Evolutionary conservation across 2,329 filamentous ascomycete genomes (phyloP), one percentile per base, ranked within the genome.

Genomic region (Botryotinia narcissicola): DNA sequence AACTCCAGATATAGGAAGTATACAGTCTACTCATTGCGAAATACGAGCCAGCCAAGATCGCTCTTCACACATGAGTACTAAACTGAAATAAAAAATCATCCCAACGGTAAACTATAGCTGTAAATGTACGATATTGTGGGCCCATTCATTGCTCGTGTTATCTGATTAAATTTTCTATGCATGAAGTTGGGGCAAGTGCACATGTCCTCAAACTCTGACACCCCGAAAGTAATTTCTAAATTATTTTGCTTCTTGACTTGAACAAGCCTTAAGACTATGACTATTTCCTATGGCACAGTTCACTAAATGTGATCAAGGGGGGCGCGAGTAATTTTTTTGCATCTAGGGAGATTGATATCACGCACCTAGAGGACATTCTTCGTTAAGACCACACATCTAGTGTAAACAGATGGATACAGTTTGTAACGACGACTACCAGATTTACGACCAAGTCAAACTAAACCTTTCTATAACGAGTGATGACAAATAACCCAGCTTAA

Each of bases 401-500:
- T 3, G 10, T 6, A 5, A 7, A 51, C 10, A 16, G 48, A n/a
- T n/a, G 6, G 48, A 51, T n/a, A n/a, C 1, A n/a, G 4, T 51
- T 51, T 14, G 25, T n/a, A 6, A 51, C 5, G 14, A 16, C n/a
- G 1, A 6, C 14, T 4, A n/a, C 25, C 5, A 51, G 25, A 51
- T 51, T 7, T n/a, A 14, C 12, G 0, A 14, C 4, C 3, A 6
- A 6, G 3, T n/a, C 4, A n/a, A 14, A 9, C 10, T 14, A 14
- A n/a, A 1, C 0, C 25, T 51, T n/a, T 3, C 4, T 51, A n/a
- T 51, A n/a, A 51, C 4, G 12, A n/a, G 48, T 14, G 2, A 14
- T 51, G 10, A 1, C 14, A 25, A 16, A 5, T n/a, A n/a, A n/a
- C 12, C 25, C n/a, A n/a, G 4, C 14, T 14, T 0, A n/a, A 8